Conservation (phyloP, 2,329 filamentous ascomycete genomes). For the Colletotrichum tropicale region DNA sequence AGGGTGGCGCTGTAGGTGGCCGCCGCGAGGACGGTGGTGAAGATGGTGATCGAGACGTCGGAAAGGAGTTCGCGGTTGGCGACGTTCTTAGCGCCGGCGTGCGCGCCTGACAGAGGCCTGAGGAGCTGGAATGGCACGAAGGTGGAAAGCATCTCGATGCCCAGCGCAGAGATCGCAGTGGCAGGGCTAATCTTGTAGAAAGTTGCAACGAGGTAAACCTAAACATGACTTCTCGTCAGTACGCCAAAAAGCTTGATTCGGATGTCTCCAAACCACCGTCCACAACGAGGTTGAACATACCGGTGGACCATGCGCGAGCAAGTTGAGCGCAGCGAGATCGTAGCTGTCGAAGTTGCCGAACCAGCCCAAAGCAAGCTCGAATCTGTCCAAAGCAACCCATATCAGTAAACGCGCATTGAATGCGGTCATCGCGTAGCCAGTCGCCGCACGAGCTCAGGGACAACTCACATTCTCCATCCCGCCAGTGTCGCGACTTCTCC, state of each 20-base stretch:
- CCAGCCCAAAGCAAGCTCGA: slow-evolving; percentile 77
- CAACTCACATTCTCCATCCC: slow-evolving; percentile 61
- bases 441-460: background rate
- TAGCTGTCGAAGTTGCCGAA: slow-evolving; percentile 74
- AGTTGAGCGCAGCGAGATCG: slow-evolving; percentile 67
- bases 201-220: slow-evolving; percentile 75
- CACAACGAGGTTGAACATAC: slow-evolving; percentile 43
- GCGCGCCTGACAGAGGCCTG: slow-evolving; percentile 68
- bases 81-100: slow-evolving; percentile 55
- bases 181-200: slow-evolving; percentile 75
- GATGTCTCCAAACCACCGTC: background rate
- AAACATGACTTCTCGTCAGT: background rate
- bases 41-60: slow-evolving; percentile 65
- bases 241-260: background rate
- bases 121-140: slow-evolving; percentile 78
- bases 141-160: slow-evolving; percentile 71
- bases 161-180: slow-evolving; percentile 65
- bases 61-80: slow-evolving; percentile 69
- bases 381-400: slow-evolving; percentile 68
- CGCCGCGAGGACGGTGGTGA: slow-evolving; percentile 71
- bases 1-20: slow-evolving; percentile 78
- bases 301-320: slow-evolving; percentile 77
- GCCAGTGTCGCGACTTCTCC: slow-evolving; percentile 61
- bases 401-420: background rate
- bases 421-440: background rate